These are phyloP conservation scores for Hura crepitans DNA, from an alignment of 441 rosid species.

Conservation along the genomic window DNA sequence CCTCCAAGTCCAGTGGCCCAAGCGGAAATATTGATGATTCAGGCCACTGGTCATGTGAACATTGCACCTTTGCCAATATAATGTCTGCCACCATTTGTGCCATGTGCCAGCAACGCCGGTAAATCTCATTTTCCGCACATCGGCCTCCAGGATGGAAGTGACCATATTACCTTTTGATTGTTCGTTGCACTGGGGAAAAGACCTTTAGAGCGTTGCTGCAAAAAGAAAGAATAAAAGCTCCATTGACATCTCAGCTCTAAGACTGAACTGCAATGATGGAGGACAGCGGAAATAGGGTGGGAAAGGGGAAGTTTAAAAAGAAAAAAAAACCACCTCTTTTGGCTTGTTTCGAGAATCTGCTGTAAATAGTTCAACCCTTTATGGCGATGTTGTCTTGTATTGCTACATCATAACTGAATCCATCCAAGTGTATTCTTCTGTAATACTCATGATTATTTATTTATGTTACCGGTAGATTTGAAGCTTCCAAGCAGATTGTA, in stretches of 20 bases:
- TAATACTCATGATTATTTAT: conserved; percentile 21
- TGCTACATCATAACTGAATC: neutral
- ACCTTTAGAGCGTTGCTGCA: conserved; percentile 9
- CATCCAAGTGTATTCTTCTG: conserved; percentile 19
- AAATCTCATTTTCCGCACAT: conserved; percentile 9
- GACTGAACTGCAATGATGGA: neutral
- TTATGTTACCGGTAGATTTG: conserved; percentile 12
- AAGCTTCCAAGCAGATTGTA: conserved; percentile 18
- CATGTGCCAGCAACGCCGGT: conserved; percentile 68
- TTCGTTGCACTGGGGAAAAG: conserved; percentile 3
- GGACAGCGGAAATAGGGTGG: conserved; percentile 16
- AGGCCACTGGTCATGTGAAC: conserved; percentile 84
- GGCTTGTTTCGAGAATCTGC: conserved; percentile 17
- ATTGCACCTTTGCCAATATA: conserved; percentile 69
- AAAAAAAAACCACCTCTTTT: neutral
- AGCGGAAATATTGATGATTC: conserved; percentile 43
- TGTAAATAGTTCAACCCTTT: conserved; percentile 24
- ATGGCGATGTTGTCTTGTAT: neutral
- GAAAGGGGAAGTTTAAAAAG: conserved; percentile 8
- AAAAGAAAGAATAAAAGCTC: conserved; percentile 10
- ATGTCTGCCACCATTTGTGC: conserved; percentile 58
- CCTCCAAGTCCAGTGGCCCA: conserved; percentile 57
- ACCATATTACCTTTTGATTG: conserved; percentile 5
- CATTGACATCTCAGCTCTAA: conserved; percentile 9
- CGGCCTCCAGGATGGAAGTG: conserved; percentile 5